Base-by-base conservation (phyloP, 1,284 basidiomycete genomes). In the Ceratobasidium sp. region DNA sequence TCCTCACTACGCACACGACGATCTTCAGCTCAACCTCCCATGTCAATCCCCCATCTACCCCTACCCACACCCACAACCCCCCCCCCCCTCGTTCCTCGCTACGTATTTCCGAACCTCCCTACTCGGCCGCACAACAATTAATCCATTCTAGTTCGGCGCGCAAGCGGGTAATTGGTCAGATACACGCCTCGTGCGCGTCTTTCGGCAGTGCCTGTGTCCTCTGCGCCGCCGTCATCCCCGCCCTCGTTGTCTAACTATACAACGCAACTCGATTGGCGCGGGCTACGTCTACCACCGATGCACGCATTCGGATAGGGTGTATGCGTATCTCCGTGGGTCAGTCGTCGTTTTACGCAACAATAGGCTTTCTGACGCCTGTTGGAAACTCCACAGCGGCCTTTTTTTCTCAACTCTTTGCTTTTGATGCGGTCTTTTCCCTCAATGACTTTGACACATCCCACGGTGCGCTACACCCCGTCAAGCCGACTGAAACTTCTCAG, bases 151-250 rank as follows among this genome's bases (percentile, higher is more conserved):
- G 4, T 37, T 64, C 61, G 61, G 61, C 61, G 61, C 61, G 43
- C 61, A 43, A 64, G 43, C 7, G 37, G 25, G 29, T 22, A 64
- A 64, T 64, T 64, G 61, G 61, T 64, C 61, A 22, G 61, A 64
- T 43, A 34, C 43, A 46, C 61, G 61, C 61, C 37, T 25, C 56
- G 29, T 29, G 56, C 56, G 32, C 29, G 56, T 59, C 56, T 34
- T 13, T 34, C 9, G 15, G 29, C 13, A 37, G 29, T 59, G 56
- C 56, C 56, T 59, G 56, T 40, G 37, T 40, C 37, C 37, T 40
- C 37, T 40, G 56, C 13, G 56, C 56, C 34, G 56, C 56, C 29
- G 56, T 25, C n/a, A 56, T 56, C 2, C 52, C 52, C 25, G n/a
- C n/a, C 7, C n/a, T 19, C 9, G 9, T 8, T 56, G 1, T 32